Base-by-base conservation (phyloP, 2,329 filamentous ascomycete genomes). In the Penicillium sp. region DNA sequence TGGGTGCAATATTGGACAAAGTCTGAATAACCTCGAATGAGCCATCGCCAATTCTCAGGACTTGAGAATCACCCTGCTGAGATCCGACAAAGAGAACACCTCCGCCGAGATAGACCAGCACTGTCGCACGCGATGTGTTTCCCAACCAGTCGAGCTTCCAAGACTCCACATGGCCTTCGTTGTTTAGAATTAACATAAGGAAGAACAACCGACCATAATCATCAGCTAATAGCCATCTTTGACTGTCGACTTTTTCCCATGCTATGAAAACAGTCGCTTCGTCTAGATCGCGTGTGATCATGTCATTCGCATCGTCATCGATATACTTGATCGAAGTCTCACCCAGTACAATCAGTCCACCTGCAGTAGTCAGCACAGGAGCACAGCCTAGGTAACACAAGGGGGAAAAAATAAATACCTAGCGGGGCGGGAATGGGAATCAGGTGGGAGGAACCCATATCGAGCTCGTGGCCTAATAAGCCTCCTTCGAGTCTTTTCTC, bases 21-120 rank as follows among this genome's bases (percentile, higher is more conserved):
- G 85, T 88, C 68, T 96, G 91, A 9, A 94, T 72, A 4, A 92
- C 73, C 44, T 87, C 79, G 55, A 92, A 79, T 0, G 80, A 82
- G 28, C 87, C 79, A 48, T 83, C 80, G 40, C 77, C 72, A 50
- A 92, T 82, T 45, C 79, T 81, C 44, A 94, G 83, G 8, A 97
- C 81, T 69, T 97, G 92, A 1, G 91, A 95, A 71, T 99, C 91
- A 31, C 93, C 93, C 65, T 94, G 89, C 71, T 97, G 92, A 1
- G 93, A 97, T 10, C 90, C 94, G 36, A 99, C 81, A 69, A 96
- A 97, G 11, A 97, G 79, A 43, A 88, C 79, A 0, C 87, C 84
- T 5, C 67, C 72, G 9, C 74, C 74, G 7, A 97, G 80, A 67
- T 95, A 94, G 0, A 96, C 87, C 39, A 99, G 76, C 13, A 82